These are phyloP conservation scores for Echites panduratus DNA, from an alignment of 257 asterid genomes.

Conservation along the genomic window DNA sequence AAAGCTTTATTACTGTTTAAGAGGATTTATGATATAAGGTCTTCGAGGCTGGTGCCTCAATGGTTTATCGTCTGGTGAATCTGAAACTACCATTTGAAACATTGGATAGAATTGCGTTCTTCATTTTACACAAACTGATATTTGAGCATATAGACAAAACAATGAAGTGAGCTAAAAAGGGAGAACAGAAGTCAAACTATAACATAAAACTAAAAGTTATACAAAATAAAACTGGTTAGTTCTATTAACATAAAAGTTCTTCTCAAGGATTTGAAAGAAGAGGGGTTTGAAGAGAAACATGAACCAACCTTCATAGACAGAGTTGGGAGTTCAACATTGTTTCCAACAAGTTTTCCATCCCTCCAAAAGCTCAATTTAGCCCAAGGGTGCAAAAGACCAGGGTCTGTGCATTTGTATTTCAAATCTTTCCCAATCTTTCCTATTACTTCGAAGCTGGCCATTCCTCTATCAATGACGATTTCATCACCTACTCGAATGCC, in stretches of 20 bases:
- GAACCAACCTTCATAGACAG: slow-evolving; percentile 49
- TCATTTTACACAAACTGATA: neutral
- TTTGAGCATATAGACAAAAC: neutral
- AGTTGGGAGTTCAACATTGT: slow-evolving; percentile 57
- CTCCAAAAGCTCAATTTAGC: slow-evolving; percentile 88
- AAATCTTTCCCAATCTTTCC: slow-evolving; percentile 66
- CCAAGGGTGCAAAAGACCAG: slow-evolving; percentile 73
- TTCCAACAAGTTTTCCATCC: slow-evolving; percentile 57
- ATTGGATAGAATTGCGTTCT: neutral
- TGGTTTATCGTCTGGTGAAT: neutral
- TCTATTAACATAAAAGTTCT: too few relatives aligned
- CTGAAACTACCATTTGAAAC: neutral
- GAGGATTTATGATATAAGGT: neutral
- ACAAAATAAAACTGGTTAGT: neutral
- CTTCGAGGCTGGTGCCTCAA: neutral
- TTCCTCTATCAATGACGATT: slow-evolving; percentile 80
- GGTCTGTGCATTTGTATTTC: slow-evolving; percentile 69
- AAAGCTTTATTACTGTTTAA: neutral
- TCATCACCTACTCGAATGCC: slow-evolving; percentile 73
- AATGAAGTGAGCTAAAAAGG: neutral
- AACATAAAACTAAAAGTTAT: neutral
- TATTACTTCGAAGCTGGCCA: slow-evolving; percentile 68
- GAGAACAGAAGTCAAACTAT: neutral
- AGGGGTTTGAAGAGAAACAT: neutral
- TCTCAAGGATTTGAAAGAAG: neutral